Evolutionary conservation across 2,329 filamentous ascomycete genomes (phyloP), one percentile per base, ranked within the genome.

Genomic region (Epichloe aotearoae): DNA sequence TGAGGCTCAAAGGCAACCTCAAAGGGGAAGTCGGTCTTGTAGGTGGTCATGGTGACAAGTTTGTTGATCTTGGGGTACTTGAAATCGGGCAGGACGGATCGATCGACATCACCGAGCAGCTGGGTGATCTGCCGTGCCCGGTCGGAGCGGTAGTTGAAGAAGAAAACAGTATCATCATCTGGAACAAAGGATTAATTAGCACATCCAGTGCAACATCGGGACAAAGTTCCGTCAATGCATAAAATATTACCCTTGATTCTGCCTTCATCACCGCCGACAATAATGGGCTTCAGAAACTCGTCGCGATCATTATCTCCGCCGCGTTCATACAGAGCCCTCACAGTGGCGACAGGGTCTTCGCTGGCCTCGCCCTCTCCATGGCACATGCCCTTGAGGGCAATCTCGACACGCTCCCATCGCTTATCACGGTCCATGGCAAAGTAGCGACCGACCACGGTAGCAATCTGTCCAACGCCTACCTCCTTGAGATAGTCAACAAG

Each of bases 101-200:
- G 87, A 74, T 98, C 93, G 64, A 91, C 83, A 67, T 86, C 86
- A 60, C 93, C 93, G 50, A 98, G 75, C 43, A 98, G 79, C 73
- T 97, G 93, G 47, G 89, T 95, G 67, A 98, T 86, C 70, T 98
- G 93, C 61, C 93, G 87, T 49, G 91, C 91, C 68, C 93, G 90
- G 68, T 98, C 93, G 52, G 93, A 97, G 64, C 93, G 88, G 79
- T 98, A 98, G 82, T 98, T 98, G 86, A 98, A 98, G 82, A 97
- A 97, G 80, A 97, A 97, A 62, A 97, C 79, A 50, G 88, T 91
- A 66, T 98, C 93, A 58, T 86, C 78, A 64, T 97, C 89, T 89
- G 23, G 8, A 15, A 14, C 1, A 17, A 33, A 53, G 56, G 33
- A 59, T 56, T 39, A 41, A 42, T 45, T 19, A 40, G 41, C 37